Conservation (phyloP, 495 filamentous ascomycete genomes). For the Cercophora sp. region DNA sequence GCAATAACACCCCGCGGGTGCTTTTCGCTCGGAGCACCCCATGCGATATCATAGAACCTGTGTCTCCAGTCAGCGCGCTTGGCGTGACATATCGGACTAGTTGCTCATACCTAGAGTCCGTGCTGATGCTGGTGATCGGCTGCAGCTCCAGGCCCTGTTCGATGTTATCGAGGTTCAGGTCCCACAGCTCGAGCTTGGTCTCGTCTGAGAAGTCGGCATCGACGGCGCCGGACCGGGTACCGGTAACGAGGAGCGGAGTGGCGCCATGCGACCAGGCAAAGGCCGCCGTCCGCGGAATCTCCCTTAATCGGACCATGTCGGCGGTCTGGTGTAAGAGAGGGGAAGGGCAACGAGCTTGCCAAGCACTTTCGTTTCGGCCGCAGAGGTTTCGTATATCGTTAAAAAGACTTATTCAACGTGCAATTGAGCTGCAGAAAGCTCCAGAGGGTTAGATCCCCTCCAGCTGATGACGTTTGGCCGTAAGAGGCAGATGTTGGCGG, state of each 20-base stretch:
- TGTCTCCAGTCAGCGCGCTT: constrained; percentile 12
- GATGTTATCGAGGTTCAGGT: constrained; percentile 71
- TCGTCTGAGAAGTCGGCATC: constrained; percentile 97
- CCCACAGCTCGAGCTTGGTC: constrained; percentile 95
- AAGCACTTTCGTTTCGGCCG: not conserved
- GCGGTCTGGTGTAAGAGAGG: constrained; percentile 7
- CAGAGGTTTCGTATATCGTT: not conserved
- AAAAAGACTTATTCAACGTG: constrained; percentile 4
- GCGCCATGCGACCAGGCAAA: constrained; percentile 91
- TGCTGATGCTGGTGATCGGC: constrained; percentile 75
- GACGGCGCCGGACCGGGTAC: constrained; percentile 89
- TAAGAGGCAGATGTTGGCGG: constrained; percentile 14
- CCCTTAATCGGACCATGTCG: constrained; percentile 89
- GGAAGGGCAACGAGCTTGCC: constrained; percentile 5
- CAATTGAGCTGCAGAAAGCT: constrained; percentile 16
- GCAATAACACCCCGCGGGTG: constrained; percentile 83
- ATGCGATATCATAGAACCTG: constrained; percentile 96
- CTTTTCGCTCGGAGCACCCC: constrained; percentile 74
- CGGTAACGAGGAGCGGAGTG: constrained; percentile 83
- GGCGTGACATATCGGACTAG: not conserved
- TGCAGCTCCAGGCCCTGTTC: constrained; percentile 77
- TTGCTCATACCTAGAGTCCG: constrained; percentile 74
- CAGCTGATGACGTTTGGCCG: constrained; percentile 16
- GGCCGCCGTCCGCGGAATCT: constrained; percentile 92
- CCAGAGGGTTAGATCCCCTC: constrained; percentile 19